Percentiles rank a stretch among this genome's conserved stretches.
Conservation (phyloP, 2,329 filamentous ascomycete genomes). For the Colletotrichum plurivorum region DNA sequence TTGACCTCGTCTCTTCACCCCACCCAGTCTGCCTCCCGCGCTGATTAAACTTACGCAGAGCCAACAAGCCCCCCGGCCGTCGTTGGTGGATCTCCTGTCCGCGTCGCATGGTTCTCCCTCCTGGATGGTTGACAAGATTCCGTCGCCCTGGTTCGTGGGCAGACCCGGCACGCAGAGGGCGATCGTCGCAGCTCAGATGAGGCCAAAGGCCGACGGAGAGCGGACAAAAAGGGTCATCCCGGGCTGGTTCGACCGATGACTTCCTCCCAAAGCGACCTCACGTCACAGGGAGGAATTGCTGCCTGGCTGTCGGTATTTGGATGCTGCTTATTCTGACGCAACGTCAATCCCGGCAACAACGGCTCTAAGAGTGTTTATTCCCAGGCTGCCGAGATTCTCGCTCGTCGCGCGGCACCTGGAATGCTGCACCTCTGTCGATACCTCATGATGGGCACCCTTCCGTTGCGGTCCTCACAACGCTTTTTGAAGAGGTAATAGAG, state of each 20-base stretch:
- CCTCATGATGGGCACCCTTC: too few relatives aligned
- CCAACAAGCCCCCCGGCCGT: slow-evolving; percentile 18
- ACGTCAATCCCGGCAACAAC: slow-evolving; percentile 1
- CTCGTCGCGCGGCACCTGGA: not conserved
- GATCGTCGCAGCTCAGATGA: slow-evolving; percentile 18
- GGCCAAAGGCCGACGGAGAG: slow-evolving; percentile 1
- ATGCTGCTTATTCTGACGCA: slow-evolving; percentile 3
- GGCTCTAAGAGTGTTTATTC: slow-evolving; percentile 10
- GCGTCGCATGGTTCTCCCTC: slow-evolving; percentile 28
- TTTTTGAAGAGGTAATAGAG: not conserved
- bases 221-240: not conserved
- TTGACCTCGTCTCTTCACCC: not conserved
- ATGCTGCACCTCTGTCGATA: too few relatives aligned
- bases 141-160: slow-evolving; percentile 37
- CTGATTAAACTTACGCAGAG: slow-evolving; percentile 26
- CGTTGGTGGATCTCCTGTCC: slow-evolving; percentile 3
- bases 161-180: slow-evolving; percentile 11
- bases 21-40: slow-evolving; percentile 10
- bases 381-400: slow-evolving; percentile 20
- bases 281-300: slow-evolving; percentile 13
- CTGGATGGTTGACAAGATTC: slow-evolving; percentile 15
- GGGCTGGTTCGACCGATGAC: not conserved
- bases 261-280: not conserved
- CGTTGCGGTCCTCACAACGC: too few relatives aligned
- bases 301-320: slow-evolving; percentile 14